A percentile compares a stretch with the other conserved stretches of the same genome.
Conservation (phyloP, 2,329 filamentous ascomycete genomes). For the Diaporthe batatas region DNA sequence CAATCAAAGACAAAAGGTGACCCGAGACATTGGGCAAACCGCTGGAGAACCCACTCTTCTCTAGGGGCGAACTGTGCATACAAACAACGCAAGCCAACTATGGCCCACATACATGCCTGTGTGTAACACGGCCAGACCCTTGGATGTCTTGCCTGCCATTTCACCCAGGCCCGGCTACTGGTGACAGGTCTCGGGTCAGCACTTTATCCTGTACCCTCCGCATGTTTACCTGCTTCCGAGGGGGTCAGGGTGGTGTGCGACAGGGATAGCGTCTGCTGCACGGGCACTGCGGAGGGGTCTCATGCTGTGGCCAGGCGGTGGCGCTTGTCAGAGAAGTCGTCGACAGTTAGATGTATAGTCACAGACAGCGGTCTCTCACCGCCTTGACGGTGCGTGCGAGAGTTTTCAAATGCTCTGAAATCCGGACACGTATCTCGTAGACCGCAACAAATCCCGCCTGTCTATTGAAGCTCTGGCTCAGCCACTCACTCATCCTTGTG, state of each 20-base stretch:
- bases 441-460: background rate
- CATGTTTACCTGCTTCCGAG: background rate
- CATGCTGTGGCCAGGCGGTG: conserved; percentile 7
- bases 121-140: conserved; percentile 21
- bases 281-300: background rate
- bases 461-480: background rate
- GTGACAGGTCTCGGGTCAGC: conserved; percentile 32
- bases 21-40: conserved; percentile 23
- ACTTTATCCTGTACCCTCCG: background rate
- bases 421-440: background rate
- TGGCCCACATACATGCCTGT: background rate
- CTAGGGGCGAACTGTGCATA: background rate
- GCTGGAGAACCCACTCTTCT: background rate
- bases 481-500: background rate
- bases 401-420: background rate
- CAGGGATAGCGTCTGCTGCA: background rate
- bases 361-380: background rate
- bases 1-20: background rate
- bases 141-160: conserved; percentile 15
- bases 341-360: background rate
- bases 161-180: background rate
- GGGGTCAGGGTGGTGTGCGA: no score
- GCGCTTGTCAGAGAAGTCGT: background rate
- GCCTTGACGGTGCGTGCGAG: background rate
- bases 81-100: background rate